These are phyloP conservation scores for Geosmithia morbida DNA, from an alignment of 2,329 filamentous ascomycete species.

Conservation along the genomic window DNA sequence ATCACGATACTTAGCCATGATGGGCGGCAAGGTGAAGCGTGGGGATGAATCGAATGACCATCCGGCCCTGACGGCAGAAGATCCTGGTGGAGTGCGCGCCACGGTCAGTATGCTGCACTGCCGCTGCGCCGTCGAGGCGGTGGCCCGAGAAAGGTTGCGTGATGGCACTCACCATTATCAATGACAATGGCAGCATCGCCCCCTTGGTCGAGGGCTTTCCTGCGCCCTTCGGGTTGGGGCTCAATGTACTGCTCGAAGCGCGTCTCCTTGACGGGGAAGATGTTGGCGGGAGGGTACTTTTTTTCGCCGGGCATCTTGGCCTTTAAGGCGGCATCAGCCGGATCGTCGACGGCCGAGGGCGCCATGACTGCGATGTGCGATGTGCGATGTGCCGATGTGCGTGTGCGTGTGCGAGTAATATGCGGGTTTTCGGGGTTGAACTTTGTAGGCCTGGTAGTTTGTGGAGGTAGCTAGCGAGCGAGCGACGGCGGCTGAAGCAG, in stretches of 20 bases:
- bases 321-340: slow-evolving; percentile 11
- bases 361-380: slow-evolving; percentile 23
- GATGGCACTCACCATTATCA: slow-evolving; percentile 66
- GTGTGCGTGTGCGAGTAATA: background rate
- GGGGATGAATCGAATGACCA: slow-evolving; percentile 90
- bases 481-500: slow-evolving; percentile 1
- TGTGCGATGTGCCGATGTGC: background rate
- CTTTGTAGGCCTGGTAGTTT: background rate
- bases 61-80: slow-evolving; percentile 76
- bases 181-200: slow-evolving; percentile 73
- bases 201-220: slow-evolving; percentile 36
- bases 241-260: slow-evolving; percentile 42
- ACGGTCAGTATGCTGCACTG: background rate
- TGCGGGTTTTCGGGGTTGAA: too few species aligned
- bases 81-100: slow-evolving; percentile 41
- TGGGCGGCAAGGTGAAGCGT: slow-evolving; percentile 66
- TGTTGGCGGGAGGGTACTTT: slow-evolving; percentile 36
- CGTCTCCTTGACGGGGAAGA: slow-evolving; percentile 48
- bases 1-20: slow-evolving; percentile 91
- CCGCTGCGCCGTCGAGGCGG: too few species aligned
- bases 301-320: slow-evolving; percentile 13
- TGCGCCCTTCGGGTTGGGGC: slow-evolving; percentile 52
- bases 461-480: background rate
- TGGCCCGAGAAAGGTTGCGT: background rate
- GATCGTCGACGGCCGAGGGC: slow-evolving; percentile 35